Base-by-base conservation (phyloP, 2,329 filamentous ascomycete species). In the Trichoderma sp. region DNA sequence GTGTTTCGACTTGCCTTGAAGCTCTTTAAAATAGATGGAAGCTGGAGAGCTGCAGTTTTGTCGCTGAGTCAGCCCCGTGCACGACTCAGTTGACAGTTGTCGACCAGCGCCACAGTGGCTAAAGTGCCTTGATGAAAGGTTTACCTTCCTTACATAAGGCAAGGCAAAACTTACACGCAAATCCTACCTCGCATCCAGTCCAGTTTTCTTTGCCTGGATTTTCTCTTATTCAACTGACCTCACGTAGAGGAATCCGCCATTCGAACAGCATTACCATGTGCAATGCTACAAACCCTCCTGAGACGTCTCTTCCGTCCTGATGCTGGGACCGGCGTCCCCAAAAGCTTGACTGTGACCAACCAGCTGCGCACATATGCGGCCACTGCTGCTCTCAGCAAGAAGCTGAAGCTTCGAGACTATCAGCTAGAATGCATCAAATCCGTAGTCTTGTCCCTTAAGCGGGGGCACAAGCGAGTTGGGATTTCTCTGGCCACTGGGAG, bases 371-470 rank as follows among this genome's bases (percentile, higher is more conserved):
- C 68, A 30, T 73, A 69, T 64, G 70, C 72, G 28, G 69, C 73
- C 17, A 63, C 70, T 9, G 21, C 68, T 30, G n/a, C 48, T 47
- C 43, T 62, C 41, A 56, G 48, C 34, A 70, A 68, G 34, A 77
- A 77, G 61, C 68, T 94, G 62, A 83, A 83, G 64, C 86, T 96
- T 48, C 90, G 93, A 69, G 82, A 90, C 70, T 97, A 97, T 73
- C 93, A 97, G 75, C 89, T 95, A 80, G 92, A 97, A 82, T 96
- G 92, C 73, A 96, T 97, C 67, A 86, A 91, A 72, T 88, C 92
- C 0, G 90, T 97, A 3, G 78, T 96, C 1, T 78, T 82, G 1
- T 87, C 92, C 63, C 75, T 96, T 0, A 75, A 84, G 3, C 78
- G 85, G 41, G 93, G 93, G 0, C 87, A 93, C 69, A 93, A 91